phyloP scores from a whole-genome alignment of 78 protist species.

The Goniomonas avonlea region DNA sequence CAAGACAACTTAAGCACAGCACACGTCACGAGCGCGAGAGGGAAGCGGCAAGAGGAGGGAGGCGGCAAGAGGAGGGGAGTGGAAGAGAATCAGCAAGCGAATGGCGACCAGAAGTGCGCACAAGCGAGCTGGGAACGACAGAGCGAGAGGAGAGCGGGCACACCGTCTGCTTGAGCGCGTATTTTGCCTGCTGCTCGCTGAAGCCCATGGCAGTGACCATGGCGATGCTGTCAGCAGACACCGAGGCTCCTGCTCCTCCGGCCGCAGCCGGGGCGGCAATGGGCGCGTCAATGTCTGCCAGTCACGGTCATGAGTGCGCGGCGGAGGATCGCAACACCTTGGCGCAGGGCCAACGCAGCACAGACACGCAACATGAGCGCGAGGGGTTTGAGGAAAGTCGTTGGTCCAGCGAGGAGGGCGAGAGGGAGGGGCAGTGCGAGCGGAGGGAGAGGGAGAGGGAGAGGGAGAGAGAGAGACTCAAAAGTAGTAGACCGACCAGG shows the following conservation, averaged over 20 bases:
- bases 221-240: not conserved
- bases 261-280: not conserved
- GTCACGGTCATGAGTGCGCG: not conserved
- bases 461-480: slow-evolving; percentile 22
- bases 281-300: not conserved
- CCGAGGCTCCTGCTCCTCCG: not conserved
- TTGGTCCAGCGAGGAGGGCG: not conserved
- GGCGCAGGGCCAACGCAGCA: too few relatives aligned
- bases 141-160: too few relatives aligned
- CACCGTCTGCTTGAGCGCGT: slow-evolving; percentile 50
- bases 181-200: slow-evolving; percentile 38
- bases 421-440: not conserved
- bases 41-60: not conserved
- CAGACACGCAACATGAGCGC: too few relatives aligned
- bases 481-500: slow-evolving; percentile 36
- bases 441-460: too few relatives aligned
- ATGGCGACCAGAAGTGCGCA: too few relatives aligned
- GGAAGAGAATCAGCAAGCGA: not conserved
- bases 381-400: too few relatives aligned
- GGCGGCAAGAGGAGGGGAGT: not conserved
- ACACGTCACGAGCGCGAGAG: too few relatives aligned
- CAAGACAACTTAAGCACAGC: too few relatives aligned
- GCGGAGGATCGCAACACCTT: too few relatives aligned
- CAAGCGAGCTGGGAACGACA: too few relatives aligned
- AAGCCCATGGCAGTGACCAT: slow-evolving; percentile 58